phyloP scores from a whole-genome alignment of 177 flowering plant species.

The Vitis hybrid region DNA sequence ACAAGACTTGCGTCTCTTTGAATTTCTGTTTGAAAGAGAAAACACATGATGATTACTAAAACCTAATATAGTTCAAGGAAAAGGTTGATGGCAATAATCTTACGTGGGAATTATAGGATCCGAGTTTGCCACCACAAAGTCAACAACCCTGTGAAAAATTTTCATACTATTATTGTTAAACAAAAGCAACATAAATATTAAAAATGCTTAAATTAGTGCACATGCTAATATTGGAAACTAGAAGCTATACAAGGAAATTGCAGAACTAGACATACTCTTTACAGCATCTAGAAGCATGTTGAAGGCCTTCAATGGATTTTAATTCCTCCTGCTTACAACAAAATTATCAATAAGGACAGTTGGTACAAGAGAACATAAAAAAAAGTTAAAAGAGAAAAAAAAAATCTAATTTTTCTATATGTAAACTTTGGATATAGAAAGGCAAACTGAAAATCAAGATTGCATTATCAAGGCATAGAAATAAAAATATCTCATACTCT shows the following conservation, averaged over 20 bases:
- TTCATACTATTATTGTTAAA: neutral
- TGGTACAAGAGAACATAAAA: neutral
- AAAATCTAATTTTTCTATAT: neutral
- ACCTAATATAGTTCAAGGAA: neutral
- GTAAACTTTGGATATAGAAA: neutral
- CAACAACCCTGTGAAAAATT: constrained; percentile 42
- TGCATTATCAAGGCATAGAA: neutral
- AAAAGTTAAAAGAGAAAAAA: neutral
- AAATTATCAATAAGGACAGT: neutral
- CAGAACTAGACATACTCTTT: constrained; percentile 46
- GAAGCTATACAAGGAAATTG: neutral
- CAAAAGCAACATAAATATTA: neutral
- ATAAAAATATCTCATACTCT: neutral
- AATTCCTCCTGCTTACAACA: constrained; percentile 48
- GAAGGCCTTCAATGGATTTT: constrained; percentile 38
- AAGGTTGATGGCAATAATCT: constrained; percentile 13
- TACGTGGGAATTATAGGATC: constrained; percentile 57
- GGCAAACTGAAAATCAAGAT: neutral
- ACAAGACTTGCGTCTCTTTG: constrained; percentile 33
- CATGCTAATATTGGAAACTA: neutral
- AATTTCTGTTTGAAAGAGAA: constrained; percentile 23
- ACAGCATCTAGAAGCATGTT: constrained; percentile 53
- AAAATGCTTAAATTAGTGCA: neutral
- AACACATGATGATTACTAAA: neutral
- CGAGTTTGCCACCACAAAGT: constrained; percentile 38